Evolutionary conservation across 2,329 filamentous ascomycete species (phyloP).

Genomic region (Paecilomyces fulvus): DNA sequence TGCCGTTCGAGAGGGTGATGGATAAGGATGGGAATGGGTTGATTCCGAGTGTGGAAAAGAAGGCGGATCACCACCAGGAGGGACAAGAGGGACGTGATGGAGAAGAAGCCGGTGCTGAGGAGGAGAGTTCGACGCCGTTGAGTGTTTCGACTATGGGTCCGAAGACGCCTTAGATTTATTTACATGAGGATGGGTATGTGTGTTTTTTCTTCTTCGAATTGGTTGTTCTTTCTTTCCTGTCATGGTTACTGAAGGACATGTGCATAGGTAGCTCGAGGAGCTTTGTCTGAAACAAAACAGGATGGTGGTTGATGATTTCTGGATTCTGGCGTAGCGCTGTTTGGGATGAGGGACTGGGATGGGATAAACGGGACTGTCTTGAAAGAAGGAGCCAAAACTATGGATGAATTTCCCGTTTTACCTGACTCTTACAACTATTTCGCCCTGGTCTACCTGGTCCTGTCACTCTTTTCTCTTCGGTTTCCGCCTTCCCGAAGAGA

Average conservation of each 20-base stretch:
- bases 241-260: not conserved
- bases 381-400: slow-evolving; percentile 1
- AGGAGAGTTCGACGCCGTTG: not conserved
- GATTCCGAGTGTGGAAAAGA: not conserved
- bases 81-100: not conserved
- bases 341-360: not conserved
- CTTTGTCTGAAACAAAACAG: not conserved
- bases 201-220: not conserved
- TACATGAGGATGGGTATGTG: not conserved
- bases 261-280: not conserved
- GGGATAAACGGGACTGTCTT: not conserved
- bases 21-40: not conserved
- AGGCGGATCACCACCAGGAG: too few species aligned
- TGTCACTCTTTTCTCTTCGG: too few species aligned
- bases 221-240: not conserved
- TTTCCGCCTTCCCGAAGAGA: too few species aligned
- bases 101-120: not conserved
- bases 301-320: not conserved
- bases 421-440: too few species aligned
- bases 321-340: not conserved
- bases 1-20: not conserved
- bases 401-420: not conserved
- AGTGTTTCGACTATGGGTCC: not conserved
- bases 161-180: not conserved
- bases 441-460: too few species aligned